These are phyloP conservation scores for Coriaria nepalensis DNA, from an alignment of 306 rosid species.

Conservation along the genomic window DNA sequence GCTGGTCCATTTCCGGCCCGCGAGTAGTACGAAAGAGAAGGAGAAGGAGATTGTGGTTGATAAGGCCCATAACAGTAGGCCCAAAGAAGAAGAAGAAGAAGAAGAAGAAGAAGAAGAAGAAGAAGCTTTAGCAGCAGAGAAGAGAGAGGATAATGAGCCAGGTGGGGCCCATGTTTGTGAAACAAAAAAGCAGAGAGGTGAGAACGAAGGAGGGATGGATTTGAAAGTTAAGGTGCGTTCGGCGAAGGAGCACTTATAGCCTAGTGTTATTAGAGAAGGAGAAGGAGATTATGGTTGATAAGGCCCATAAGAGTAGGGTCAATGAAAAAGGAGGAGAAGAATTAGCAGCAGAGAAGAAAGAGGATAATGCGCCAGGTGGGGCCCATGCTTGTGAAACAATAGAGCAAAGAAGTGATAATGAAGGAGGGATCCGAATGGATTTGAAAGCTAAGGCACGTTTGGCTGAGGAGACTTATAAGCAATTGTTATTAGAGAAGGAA, in stretches of 20 bases:
- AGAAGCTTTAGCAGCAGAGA: neutral
- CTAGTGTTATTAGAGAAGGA: too few relatives aligned
- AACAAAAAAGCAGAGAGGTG: neutral
- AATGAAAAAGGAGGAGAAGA: neutral
- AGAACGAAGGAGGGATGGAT: neutral
- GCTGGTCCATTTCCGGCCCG: conserved; percentile 21
- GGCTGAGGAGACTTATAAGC: too few relatives aligned
- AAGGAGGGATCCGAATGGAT: neutral
- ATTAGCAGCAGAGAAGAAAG: conserved; percentile 1
- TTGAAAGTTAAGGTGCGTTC: too few relatives aligned
- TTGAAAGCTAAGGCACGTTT: too few relatives aligned
- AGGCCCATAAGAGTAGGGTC: neutral
- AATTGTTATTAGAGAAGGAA: neutral
- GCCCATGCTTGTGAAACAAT: neutral
- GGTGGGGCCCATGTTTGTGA: too few relatives aligned
- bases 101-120: neutral
- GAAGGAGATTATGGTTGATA: too few relatives aligned
- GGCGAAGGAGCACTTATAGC: too few relatives aligned
- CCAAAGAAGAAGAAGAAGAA: conserved; percentile 4
- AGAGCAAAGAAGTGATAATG: neutral
- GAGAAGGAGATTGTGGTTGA: conserved; percentile 14
- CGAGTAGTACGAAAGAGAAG: conserved; percentile 22
- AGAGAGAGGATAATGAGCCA: neutral
- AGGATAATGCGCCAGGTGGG: too few relatives aligned
- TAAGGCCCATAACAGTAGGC: neutral